Conservation (phyloP, 176 grass and related monocot genomes). For the Chrysopogon serrulatus region DNA sequence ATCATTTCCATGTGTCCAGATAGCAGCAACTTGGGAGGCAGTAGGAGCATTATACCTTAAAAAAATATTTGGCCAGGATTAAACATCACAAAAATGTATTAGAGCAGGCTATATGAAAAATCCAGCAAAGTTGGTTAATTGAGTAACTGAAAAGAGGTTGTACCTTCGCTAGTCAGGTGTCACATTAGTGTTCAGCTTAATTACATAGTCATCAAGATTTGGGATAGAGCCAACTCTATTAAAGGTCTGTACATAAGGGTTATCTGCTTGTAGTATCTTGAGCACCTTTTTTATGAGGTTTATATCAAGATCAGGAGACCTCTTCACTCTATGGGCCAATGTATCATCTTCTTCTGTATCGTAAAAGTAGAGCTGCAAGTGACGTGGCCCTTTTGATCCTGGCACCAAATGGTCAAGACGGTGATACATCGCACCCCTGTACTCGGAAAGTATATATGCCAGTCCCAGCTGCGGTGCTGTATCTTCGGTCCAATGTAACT, state of each 20-base stretch:
- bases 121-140: no score
- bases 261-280: no score
- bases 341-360: neutral
- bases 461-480: neutral
- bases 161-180: neutral
- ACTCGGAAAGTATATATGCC: neutral
- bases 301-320: neutral
- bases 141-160: no score
- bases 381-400: neutral
- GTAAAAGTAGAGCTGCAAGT: slow-evolving; percentile 4
- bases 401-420: no score
- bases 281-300: no score
- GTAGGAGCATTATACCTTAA: neutral
- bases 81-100: no score
- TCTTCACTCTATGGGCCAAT: neutral
- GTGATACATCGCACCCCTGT: neutral
- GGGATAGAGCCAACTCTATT: neutral
- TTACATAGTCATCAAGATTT: neutral
- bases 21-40: neutral
- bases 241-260: neutral
- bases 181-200: no score
- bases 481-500: neutral
- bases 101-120: no score
- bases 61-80: no score
- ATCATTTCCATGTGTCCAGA: neutral